Evolutionary conservation across 2,329 filamentous ascomycete species (phyloP).

Genomic region (Colletotrichum tropicale): DNA sequence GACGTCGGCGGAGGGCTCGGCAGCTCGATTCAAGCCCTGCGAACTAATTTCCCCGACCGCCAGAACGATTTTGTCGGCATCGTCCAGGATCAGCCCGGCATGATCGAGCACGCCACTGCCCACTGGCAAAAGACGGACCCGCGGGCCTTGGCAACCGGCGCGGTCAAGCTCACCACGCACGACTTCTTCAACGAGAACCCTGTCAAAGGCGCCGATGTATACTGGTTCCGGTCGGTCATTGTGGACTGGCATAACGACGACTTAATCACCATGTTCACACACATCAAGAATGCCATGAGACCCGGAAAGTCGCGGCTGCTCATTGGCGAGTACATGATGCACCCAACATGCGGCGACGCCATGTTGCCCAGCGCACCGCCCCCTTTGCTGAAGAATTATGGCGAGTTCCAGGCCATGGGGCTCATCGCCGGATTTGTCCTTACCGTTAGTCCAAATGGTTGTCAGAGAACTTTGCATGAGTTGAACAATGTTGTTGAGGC

Average conservation of each 20-base stretch:
- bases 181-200: conserved; percentile 64
- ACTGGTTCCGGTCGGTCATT: conserved; percentile 15
- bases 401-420: not conserved
- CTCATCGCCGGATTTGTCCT: not conserved
- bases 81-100: conserved; percentile 13
- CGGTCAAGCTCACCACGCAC: conserved; percentile 49
- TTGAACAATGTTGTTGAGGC: not conserved
- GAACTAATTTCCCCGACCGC: not conserved
- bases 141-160: not conserved
- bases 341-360: conserved; percentile 9
- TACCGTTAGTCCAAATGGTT: not conserved
- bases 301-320: conserved; percentile 7
- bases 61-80: not conserved
- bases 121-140: conserved; percentile 9
- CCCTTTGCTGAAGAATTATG: conserved; percentile 8
- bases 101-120: conserved; percentile 4
- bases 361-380: not conserved
- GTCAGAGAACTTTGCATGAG: not conserved
- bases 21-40: conserved; percentile 6
- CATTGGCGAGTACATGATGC: conserved; percentile 13
- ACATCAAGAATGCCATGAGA: conserved; percentile 3
- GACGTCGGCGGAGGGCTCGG: conserved; percentile 13
- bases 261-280: conserved; percentile 5
- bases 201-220: conserved; percentile 53
- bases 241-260: conserved; percentile 13